Base-by-base conservation (phyloP, 305 asterid species). In the Fraxinus velutina region DNA sequence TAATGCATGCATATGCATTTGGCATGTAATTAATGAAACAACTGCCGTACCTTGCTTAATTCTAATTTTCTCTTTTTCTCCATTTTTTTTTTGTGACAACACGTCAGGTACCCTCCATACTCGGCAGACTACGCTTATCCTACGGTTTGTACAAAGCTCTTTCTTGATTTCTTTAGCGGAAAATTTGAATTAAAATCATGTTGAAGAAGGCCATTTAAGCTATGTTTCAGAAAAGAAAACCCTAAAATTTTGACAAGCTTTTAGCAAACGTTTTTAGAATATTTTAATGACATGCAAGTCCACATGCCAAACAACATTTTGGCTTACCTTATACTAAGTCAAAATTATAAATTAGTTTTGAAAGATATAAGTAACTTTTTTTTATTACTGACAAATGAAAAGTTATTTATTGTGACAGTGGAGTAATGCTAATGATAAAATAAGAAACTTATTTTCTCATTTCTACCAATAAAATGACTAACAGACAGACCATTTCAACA, bases 81-180 rank as follows among this genome's bases (percentile, higher is more conserved):
- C 13, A n/a, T 4, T 70, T 84, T 72, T 73, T 79, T 17, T 80
- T 75, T 8, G 73, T 37, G 85, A 36, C 80, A 82, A 87, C 75
- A 68, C 55, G 64, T 73, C 94, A 94, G 98, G 96, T 94, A 91
- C 90, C 89, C 97, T 74, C 90, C 97, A 27, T 93, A 91, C 91
- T 93, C 98, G 74, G 90, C 96, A n/a, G 98, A 94, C 85, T 94
- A 92, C 85, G 87, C 94, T 32, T 93, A 93, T 85, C 97, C 97
- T 71, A 87, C 97, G 96, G 98, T 94, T 85, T 82, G 96, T 89
- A 47, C 86, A 47, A 2, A n/a, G 2, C 77, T 83, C 80, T 30
- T 27, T 60, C 78, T 33, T 21, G 6, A 2, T 68, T 29, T 10
- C 17, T 27, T 68, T 68, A 0, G 6, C 5, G 10, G 22, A 3